Percentiles rank a stretch among this genome's conserved stretches.
phyloP scores from a whole-genome alignment of 441 rosid genomes.

The Raphanus hybrid region DNA sequence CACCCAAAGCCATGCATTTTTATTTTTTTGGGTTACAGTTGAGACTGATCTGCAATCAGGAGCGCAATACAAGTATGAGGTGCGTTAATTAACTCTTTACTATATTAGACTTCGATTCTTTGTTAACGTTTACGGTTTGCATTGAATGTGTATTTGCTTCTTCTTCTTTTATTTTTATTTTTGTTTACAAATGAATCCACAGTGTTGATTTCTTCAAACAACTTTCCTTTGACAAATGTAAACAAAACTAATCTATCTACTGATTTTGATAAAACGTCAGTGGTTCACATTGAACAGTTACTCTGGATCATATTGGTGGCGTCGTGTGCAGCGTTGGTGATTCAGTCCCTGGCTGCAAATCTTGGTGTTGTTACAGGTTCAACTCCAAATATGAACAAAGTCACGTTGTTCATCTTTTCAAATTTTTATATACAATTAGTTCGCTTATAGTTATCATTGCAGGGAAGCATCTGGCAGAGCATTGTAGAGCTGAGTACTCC shows the following conservation, averaged over 20 bases:
- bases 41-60: conserved; percentile 94
- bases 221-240: neutral
- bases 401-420: neutral
- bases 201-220: neutral
- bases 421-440: neutral
- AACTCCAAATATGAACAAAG: neutral
- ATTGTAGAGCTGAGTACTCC: conserved; percentile 84
- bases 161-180: no score
- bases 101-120: neutral
- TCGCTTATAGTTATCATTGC: conserved; percentile 30
- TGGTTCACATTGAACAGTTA: conserved; percentile 49
- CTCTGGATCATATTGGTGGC: conserved; percentile 93
- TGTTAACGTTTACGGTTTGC: neutral
- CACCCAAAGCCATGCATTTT: conserved; percentile 2
- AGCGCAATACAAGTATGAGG: conserved; percentile 84
- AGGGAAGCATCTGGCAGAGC: conserved; percentile 98
- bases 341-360: conserved; percentile 91
- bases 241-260: neutral
- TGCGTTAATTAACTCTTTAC: conserved; percentile 28
- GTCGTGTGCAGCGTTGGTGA: conserved; percentile 85
- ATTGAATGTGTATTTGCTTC: neutral
- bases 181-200: neutral
- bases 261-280: neutral
- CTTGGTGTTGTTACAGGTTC: conserved; percentile 89
- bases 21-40: conserved; percentile 52